Base-by-base conservation (phyloP, 1,284 basidiomycete species). In the Phlebopus sp. region DNA sequence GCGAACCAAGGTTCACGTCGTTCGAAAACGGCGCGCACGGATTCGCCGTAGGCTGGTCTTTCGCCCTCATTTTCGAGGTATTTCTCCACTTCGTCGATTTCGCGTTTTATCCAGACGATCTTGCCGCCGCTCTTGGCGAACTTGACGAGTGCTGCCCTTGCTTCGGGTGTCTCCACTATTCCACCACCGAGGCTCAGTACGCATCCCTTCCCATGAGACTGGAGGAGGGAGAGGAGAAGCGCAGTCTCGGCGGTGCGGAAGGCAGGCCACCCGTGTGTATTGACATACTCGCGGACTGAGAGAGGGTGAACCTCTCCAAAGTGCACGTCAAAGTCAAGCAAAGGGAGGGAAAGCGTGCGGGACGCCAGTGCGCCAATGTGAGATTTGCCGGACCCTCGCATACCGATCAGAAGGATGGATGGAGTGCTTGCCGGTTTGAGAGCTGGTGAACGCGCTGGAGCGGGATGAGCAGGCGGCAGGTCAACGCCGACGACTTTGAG, bases 371-470 rank as follows among this genome's bases (percentile, higher is more conserved):
- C 74, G 17, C 95, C 93, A 51, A 98, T 79, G 70, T 87, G 89
- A 1, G 91, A 92, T 76, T 99, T 99, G 47, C 97, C 96, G 0
- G 92, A 91, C 5, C 96, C 96, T 30, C 96, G 89, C 96, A 99
- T 98, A 34, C 96, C 95, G 48, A 96, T 89, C 56, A 97, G 73
- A 50, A 98, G 71, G 54, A 95, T 82, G 13, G 71, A 73, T 14
- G 66, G 55, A 4, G 58, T 56, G 35, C 68, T 63, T 35, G 69
- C 64, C 13, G 46, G 55, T 15, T 64, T 53, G 2, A 71, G 64
- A 1, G 63, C 62, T 3, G 74, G 68, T 13, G 72, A 61, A 9
- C 21, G 47, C 31, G 64, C 54, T 4, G 72, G 68, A 0, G 61
- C 64, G 3, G 58, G 51, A 30, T 74, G 64, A 11, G 75, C 69